These are phyloP conservation scores for Cucumis melo DNA, from an alignment of 306 rosid species.

Conservation along the genomic window DNA sequence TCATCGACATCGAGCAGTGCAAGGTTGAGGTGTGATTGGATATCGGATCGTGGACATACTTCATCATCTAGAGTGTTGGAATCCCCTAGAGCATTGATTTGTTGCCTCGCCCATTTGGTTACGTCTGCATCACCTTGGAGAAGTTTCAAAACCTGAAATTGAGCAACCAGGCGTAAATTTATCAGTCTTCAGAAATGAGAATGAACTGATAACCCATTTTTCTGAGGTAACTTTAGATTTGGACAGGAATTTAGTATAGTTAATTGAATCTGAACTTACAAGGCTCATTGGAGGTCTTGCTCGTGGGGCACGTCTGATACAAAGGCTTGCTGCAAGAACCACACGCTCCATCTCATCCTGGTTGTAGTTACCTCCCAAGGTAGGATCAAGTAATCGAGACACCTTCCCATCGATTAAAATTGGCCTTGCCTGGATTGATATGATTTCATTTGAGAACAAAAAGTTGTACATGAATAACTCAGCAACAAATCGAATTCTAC, in stretches of 20 bases:
- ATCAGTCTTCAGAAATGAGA: background rate
- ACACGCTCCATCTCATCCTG: conserved; percentile 64
- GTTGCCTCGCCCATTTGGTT: conserved; percentile 71
- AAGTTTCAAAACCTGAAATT: conserved; percentile 62
- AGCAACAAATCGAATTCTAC: background rate
- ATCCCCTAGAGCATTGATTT: conserved; percentile 35
- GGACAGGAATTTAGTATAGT: background rate
- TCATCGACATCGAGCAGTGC: conserved; percentile 92
- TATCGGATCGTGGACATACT: conserved; percentile 45
- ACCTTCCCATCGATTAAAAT: conserved; percentile 60
- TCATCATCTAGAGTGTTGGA: conserved; percentile 40
- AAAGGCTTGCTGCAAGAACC: conserved; percentile 82
- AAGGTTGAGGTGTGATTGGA: conserved; percentile 76
- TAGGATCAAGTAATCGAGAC: conserved; percentile 57
- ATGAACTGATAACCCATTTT: background rate
- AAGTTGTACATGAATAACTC: background rate
- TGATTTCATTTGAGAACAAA: conserved; percentile 7
- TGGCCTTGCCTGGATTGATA: conserved; percentile 66
- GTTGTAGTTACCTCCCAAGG: conserved; percentile 41
- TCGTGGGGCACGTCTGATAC: conserved; percentile 68
- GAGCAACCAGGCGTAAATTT: background rate
- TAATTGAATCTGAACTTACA: conserved; percentile 34
- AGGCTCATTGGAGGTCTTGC: conserved; percentile 83
- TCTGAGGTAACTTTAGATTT: background rate
- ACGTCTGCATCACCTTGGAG: conserved; percentile 64